Base-by-base conservation (phyloP, 768 basidiomycete genomes). In the Phylloporus sp. region DNA sequence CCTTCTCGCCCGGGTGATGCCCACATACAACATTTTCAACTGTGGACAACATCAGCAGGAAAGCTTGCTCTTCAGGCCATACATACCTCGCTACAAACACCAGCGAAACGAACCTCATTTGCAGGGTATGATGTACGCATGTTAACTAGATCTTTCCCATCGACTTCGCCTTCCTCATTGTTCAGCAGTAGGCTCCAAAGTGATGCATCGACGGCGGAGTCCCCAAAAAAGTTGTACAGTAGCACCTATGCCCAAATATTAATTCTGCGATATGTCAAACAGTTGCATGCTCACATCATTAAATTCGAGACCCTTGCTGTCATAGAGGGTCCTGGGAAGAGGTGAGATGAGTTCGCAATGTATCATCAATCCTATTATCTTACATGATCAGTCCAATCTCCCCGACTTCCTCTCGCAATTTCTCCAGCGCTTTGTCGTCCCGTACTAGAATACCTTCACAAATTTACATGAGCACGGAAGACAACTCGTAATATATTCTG, bases 201-300 rank as follows among this genome's bases (percentile, higher is more conserved):
- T 0, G 78, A 65, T 2, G 63, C 50, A 35, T 76, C 76, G 2
- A 78, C 66, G 0, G 60, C 57, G 0, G 88, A 89, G 56, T 86
- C 84, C 23, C 80, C 75, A 57, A 90, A 90, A 66, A 88, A 88
- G 55, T 90, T 82, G 58, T 83, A 88, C 11, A 90, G 59, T 4
- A 90, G 72, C 6, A 90, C 86, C 86, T 88, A 50, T 0, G 43
- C 35, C 13, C 8, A 20, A 24, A 2, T 15, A 35, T 56, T 22
- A 56, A 42, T 50, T 51, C 1, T 28, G 2, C 26, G 27, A 7
- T 6, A 2, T 7, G 5, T 29, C 11, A 2, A 13, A 45, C 24
- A 9, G 9, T 4, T 5, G 6, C 7, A 29, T 6, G 5, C 60
- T 50, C 43, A 57, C 59, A 11, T 64, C 60, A 38, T 61, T 53